A percentile compares a stretch with the other conserved stretches of the same genome.
phyloP scores from a whole-genome alignment of 2,329 filamentous ascomycete genomes.

The Monosporascus sp. region DNA sequence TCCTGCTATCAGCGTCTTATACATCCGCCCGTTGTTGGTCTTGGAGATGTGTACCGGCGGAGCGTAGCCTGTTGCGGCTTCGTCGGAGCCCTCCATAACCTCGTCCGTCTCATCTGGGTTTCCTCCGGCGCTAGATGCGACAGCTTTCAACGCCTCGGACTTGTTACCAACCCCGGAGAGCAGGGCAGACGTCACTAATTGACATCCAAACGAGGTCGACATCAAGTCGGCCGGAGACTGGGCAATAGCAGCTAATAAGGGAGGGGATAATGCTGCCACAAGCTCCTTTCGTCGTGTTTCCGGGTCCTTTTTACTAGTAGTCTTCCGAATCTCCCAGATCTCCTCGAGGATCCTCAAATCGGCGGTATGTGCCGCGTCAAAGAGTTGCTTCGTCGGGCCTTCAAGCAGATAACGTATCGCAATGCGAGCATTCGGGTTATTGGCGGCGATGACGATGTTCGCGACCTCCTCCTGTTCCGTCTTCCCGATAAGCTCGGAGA shows the following conservation, averaged over 20 bases:
- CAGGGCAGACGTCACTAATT: constrained; percentile 78
- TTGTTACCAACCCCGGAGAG: constrained; percentile 74
- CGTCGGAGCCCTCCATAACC: constrained; percentile 28
- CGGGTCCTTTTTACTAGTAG: constrained; percentile 89
- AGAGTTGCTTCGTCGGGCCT: constrained; percentile 55
- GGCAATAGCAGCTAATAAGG: constrained; percentile 68
- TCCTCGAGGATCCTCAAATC: constrained; percentile 71
- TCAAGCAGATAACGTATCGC: constrained; percentile 80
- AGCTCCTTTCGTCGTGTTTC: constrained; percentile 72
- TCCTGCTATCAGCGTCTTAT: constrained; percentile 86
- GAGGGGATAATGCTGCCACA: constrained; percentile 65
- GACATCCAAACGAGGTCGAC: constrained; percentile 75
- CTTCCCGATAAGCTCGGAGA: constrained; percentile 78
- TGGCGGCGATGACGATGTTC: constrained; percentile 59
- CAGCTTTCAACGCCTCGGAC: constrained; percentile 63
- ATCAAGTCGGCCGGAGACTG: constrained; percentile 63
- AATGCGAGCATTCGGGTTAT: constrained; percentile 59
- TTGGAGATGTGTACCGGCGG: constrained; percentile 52
- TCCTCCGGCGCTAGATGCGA: constrained; percentile 58
- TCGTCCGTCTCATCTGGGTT: constrained; percentile 44
- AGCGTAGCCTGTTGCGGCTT: constrained; percentile 17
- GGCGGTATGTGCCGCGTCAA: constrained; percentile 55
- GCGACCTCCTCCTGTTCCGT: constrained; percentile 56
- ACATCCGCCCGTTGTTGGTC: constrained; percentile 68
- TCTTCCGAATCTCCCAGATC: constrained; percentile 70